These are phyloP conservation scores for Monilinia aucupariae DNA, from an alignment of 2,329 filamentous ascomycete genomes.

Conservation along the genomic window DNA sequence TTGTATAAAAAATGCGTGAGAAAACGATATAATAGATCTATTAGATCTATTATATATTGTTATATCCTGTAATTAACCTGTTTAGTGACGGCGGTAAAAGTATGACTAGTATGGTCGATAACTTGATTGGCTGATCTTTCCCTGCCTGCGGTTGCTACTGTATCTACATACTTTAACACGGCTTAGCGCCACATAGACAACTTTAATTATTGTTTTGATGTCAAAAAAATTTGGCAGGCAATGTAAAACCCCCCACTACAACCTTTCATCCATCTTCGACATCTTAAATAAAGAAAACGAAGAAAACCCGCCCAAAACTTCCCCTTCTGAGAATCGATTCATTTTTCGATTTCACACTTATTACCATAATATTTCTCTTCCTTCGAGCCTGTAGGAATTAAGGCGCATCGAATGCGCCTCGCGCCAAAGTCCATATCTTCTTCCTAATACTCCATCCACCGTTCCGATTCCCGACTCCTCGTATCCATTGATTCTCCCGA, in stretches of 20 bases:
- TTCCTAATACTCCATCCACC: slow-evolving; percentile 7
- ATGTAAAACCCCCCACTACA: slow-evolving; percentile 2
- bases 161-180: too few relatives aligned
- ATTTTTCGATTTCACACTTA: background rate
- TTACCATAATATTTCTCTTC: background rate
- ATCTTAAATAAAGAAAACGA: background rate
- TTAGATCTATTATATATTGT: too few relatives aligned
- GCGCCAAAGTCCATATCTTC: background rate
- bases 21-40: too few relatives aligned
- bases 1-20: too few relatives aligned
- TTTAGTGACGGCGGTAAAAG: too few relatives aligned
- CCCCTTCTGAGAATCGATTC: background rate
- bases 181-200: background rate
- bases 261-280: background rate
- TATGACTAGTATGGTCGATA: too few relatives aligned
- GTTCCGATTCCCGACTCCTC: slow-evolving; percentile 10
- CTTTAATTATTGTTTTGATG: background rate
- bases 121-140: too few relatives aligned
- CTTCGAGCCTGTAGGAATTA: background rate
- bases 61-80: too few relatives aligned
- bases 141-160: too few relatives aligned
- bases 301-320: background rate
- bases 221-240: background rate
- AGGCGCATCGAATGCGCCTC: slow-evolving; percentile 16
- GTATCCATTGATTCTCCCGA: background rate